phyloP scores from a whole-genome alignment of 495 filamentous ascomycete genomes.

The Hyaloscypha finlandica region DNA sequence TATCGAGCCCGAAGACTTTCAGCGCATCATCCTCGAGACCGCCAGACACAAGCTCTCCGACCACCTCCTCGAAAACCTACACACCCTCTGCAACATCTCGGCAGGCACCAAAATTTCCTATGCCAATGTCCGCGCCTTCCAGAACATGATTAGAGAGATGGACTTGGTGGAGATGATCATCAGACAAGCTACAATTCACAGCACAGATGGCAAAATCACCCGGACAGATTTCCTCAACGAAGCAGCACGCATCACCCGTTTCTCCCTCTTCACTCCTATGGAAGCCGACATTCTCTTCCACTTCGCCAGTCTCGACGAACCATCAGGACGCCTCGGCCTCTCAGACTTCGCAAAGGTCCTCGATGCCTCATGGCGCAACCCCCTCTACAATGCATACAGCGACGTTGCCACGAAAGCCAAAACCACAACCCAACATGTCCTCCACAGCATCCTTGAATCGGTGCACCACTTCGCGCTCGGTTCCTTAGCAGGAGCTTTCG shows the following conservation, averaged over 20 bases:
- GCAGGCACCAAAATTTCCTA: constrained; percentile 92
- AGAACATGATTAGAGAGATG: constrained; percentile 96
- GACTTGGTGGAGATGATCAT: constrained; percentile 93
- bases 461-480: constrained; percentile 88
- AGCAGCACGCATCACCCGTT: constrained; percentile 84
- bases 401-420: constrained; percentile 47
- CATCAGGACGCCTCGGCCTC: constrained; percentile 79
- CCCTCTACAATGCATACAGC: constrained; percentile 40
- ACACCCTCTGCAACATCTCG: constrained; percentile 93
- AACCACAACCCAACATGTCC: constrained; percentile 47
- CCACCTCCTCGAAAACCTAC: constrained; percentile 90
- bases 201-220: constrained; percentile 87
- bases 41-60: constrained; percentile 97
- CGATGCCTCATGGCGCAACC: constrained; percentile 82
- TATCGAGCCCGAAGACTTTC: constrained; percentile 94
- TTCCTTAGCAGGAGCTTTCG: constrained; percentile 90
- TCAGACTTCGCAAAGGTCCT: constrained; percentile 92
- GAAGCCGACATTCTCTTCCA: constrained; percentile 99
- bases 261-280: constrained; percentile 96
- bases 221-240: constrained; percentile 93
- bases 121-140: constrained; percentile 94
- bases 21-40: constrained; percentile 91
- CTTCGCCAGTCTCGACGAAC: constrained; percentile 89
- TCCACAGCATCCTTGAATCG: constrained; percentile 71
- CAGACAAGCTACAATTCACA: constrained; percentile 80